These are phyloP conservation scores for Pseudonitzschia pungens DNA, from an alignment of 108 stramenopile genomes.

Conservation along the genomic window DNA sequence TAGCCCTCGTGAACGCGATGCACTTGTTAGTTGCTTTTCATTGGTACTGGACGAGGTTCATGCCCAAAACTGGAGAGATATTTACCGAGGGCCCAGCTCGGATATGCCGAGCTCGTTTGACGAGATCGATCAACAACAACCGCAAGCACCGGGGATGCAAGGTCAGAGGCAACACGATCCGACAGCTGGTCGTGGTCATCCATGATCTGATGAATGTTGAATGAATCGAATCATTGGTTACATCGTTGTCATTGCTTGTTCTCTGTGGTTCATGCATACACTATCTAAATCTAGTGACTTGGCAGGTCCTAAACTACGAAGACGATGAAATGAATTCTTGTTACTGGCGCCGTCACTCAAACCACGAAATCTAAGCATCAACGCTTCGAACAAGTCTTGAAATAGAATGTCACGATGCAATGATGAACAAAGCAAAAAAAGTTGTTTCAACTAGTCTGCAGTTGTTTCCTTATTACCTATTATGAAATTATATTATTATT, in stretches of 20 bases:
- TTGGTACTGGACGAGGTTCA: conserved; percentile 87
- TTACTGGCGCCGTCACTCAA: conserved; percentile 9
- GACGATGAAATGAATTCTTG: neutral
- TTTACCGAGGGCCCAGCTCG: conserved; percentile 77
- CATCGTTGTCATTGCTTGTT: neutral
- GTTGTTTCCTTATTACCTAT: neutral
- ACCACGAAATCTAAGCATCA: neutral
- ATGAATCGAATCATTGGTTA: neutral
- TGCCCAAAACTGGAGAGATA: conserved; percentile 89
- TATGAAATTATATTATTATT: conserved; percentile 7
- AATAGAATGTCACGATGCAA: neutral
- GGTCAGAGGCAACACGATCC: conserved; percentile 12
- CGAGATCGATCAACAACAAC: conserved; percentile 56
- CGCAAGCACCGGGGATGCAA: conserved; percentile 14
- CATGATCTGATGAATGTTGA: neutral
- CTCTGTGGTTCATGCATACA: neutral
- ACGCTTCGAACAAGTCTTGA: neutral
- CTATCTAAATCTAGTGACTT: neutral
- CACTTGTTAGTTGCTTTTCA: conserved; percentile 77
- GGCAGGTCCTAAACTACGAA: conserved; percentile 4
- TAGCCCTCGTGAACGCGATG: conserved; percentile 75
- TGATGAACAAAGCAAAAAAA: neutral
- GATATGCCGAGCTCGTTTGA: conserved; percentile 88
- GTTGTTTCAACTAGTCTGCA: conserved; percentile 9
- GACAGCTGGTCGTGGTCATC: conserved; percentile 5